Conservation (phyloP, 176 grass and related monocot species). For the Alloteropsis semialata region DNA sequence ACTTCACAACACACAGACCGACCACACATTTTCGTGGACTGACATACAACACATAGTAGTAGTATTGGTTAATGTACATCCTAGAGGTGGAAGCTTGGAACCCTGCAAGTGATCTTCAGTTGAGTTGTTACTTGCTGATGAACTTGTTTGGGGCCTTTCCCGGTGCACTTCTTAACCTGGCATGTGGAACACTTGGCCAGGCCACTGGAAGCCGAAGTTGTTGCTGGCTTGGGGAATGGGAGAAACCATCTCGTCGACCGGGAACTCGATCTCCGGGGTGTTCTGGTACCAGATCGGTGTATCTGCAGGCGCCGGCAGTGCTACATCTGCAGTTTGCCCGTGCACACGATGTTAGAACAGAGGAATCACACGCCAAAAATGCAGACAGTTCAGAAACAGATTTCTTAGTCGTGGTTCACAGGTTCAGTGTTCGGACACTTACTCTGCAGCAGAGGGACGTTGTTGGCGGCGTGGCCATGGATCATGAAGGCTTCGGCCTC, state of each 20-base stretch:
- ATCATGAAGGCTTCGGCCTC: conserved; percentile 30
- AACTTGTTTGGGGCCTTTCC: not conserved
- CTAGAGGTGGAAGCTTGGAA: not conserved
- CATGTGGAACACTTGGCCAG: conserved; percentile 29
- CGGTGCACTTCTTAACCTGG: not conserved
- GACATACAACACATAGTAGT: not conserved
- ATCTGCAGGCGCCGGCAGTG: not conserved
- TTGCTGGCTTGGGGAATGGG: not conserved
- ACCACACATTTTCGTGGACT: not conserved
- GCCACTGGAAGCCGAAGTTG: not conserved
- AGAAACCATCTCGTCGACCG: not conserved
- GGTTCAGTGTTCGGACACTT: not conserved
- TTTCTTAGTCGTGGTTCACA: not conserved
- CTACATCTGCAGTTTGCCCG: conserved; percentile 30
- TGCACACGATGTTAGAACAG: conserved; percentile 7
- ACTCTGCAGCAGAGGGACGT: conserved; percentile 57
- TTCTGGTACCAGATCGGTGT: conserved; percentile 27
- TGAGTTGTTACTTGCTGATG: not conserved
- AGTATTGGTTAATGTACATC: conserved; percentile 35
- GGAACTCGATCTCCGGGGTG: conserved; percentile 18
- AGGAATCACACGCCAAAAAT: not conserved
- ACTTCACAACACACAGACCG: not conserved
- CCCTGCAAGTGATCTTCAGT: not conserved
- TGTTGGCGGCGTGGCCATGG: conserved; percentile 18
- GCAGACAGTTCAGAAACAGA: not conserved